A percentile compares a stretch with the other conserved stretches of the same genome.
phyloP scores from a whole-genome alignment of 805 yeast species.

The Candida coleopterorum region DNA sequence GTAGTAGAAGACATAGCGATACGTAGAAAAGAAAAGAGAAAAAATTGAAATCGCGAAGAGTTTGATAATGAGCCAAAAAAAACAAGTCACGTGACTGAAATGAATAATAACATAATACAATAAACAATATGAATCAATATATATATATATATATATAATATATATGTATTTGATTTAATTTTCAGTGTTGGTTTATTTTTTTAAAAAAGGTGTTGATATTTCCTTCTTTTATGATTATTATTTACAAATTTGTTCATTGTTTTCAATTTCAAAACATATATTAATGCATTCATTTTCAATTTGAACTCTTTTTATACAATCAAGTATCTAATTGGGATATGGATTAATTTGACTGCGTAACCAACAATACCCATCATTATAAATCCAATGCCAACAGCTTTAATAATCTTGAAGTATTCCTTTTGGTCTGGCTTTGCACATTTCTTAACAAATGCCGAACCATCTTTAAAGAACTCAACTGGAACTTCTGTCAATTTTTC shows the following conservation, averaged over 20 bases:
- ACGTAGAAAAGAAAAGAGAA: not conserved
- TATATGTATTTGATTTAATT: no score
- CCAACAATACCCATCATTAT: slow-evolving; percentile 98
- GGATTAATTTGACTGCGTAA: slow-evolving; percentile 87
- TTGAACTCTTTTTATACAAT: slow-evolving; percentile 57
- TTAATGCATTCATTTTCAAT: no score
- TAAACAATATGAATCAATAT: no score
- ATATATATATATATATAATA: no score
- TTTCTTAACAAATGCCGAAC: slow-evolving; percentile 79
- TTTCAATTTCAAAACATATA: no score
- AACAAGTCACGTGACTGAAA: no score
- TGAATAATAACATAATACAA: no score
- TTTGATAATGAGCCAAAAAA: no score
- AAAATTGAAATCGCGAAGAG: slow-evolving; percentile 1
- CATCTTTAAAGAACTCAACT: slow-evolving; percentile 86
- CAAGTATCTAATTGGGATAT: slow-evolving; percentile 93
- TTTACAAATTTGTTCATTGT: no score
- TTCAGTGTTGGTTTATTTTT: no score
- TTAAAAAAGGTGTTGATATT: no score
- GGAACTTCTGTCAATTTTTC: slow-evolving; percentile 85
- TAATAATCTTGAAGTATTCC: slow-evolving; percentile 82
- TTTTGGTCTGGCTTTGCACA: slow-evolving; percentile 90
- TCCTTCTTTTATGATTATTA: no score
- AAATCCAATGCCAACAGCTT: slow-evolving; percentile 96
- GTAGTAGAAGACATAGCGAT: slow-evolving; percentile 28